Evolutionary conservation across 2,329 filamentous ascomycete genomes (phyloP), one percentile per base, ranked within the genome.

Genomic region (Colletotrichum gigasporum): DNA sequence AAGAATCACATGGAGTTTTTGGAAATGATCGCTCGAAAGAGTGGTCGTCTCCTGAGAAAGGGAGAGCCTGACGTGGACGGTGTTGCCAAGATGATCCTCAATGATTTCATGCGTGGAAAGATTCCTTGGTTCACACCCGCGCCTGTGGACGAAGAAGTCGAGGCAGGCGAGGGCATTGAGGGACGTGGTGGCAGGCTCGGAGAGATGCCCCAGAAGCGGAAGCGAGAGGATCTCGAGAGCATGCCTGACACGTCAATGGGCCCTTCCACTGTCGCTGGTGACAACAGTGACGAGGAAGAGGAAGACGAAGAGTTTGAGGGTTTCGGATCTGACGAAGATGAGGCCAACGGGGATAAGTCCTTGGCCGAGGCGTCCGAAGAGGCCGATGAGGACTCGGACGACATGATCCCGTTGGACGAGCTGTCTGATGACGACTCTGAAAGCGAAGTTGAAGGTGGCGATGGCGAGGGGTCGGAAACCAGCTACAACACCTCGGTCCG

Each of bases 61-160:
- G 96, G 95, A n/a, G 96, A 98, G 76, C 91, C 95, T 4, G 96
- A 99, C 76, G 81, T 97, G 58, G 95, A 98, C 71, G 94, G 94
- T 71, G 94, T 97, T 48, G 96, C 96, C 1, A 97, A 97, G 79
- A 97, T 97, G 89, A 91, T 99, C 1, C 81, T 99, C 64, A 98
- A 97, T 72, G 96, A 99, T 74, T 99, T 98, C 75, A 87, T 98
- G 73, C 84, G 96, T 68, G 96, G 96, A 60, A 97, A 95, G 79
- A 92, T 98, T 24, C 96, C 96, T 1, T 99, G 96, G 96, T 99
- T 94, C 74, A 96, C 92, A 0, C 89, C 93, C 8, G 90, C 94
- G 9, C 93, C 94, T 2, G 79, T 84, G 12, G 73, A 78, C 3
- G 86, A 86, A 48, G 82, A 80, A 12, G 79, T 80, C 3, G 85